Evolutionary conservation across 1,284 basidiomycete genomes (phyloP).

Genomic region (Irpex lacteus): DNA sequence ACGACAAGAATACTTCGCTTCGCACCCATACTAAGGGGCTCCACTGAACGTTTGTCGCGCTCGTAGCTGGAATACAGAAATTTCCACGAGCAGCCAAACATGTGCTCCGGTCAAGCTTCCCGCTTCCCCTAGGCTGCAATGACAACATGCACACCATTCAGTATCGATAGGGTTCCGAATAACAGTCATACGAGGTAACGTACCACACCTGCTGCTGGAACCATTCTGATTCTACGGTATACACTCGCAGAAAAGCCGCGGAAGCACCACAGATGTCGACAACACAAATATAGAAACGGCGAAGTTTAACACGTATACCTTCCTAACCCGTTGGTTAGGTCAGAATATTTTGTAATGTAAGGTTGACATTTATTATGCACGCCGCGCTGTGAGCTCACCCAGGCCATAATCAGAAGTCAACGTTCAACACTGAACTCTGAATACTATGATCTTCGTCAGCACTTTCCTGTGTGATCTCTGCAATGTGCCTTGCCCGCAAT

Average conservation of each 20-base stretch:
- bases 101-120: conserved; percentile 2
- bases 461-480: too few relatives aligned
- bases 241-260: not conserved
- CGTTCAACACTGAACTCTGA: too few relatives aligned
- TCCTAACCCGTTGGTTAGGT: too few relatives aligned
- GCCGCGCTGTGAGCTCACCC: too few relatives aligned
- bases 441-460: too few relatives aligned
- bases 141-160: not conserved
- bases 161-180: not conserved
- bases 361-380: too few relatives aligned
- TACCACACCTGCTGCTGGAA: not conserved
- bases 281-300: not conserved
- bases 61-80: not conserved
- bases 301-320: not conserved
- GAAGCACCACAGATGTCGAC: not conserved
- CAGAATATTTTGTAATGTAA: too few relatives aligned
- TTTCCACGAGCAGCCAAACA: not conserved
- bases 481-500: too few relatives aligned
- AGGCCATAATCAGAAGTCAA: too few relatives aligned
- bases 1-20: not conserved
- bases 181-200: not conserved
- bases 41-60: not conserved
- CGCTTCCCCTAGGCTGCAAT: not conserved
- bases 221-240: not conserved
- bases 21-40: not conserved